Percentiles rank a stretch among this genome's conserved stretches.
Evolutionary conservation across 306 rosid species (phyloP).

Genomic region (Oxytropis ochrocephala): DNA sequence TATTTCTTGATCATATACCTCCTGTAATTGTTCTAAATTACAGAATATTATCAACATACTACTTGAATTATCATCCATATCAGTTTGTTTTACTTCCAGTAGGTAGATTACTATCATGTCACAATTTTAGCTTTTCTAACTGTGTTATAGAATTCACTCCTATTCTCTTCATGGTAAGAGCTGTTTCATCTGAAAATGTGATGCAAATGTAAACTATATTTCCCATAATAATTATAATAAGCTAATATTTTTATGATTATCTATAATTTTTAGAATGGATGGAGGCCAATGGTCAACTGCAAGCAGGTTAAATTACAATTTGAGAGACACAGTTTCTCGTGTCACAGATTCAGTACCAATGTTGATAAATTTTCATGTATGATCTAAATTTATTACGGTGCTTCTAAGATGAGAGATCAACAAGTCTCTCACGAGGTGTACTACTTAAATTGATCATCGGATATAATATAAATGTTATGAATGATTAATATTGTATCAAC

Average conservation of each 20-base stretch:
- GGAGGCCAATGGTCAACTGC: slow-evolving; percentile 82
- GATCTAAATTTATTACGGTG: not conserved
- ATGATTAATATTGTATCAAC: too few species aligned
- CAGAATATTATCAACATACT: too few species aligned
- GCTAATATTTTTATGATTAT: not conserved
- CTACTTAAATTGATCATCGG: too few species aligned
- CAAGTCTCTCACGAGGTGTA: too few species aligned
- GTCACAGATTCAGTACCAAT: slow-evolving; percentile 60
- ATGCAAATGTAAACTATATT: not conserved
- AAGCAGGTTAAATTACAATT: slow-evolving; percentile 61
- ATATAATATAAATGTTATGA: too few species aligned
- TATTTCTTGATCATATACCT: too few species aligned
- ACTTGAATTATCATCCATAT: too few species aligned
- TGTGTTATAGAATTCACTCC: not conserved
- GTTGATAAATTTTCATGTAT: not conserved
- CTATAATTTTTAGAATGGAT: slow-evolving; percentile 58
- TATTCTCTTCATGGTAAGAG: not conserved
- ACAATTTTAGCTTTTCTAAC: too few species aligned
- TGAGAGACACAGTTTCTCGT: slow-evolving; percentile 73
- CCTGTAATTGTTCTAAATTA: too few species aligned
- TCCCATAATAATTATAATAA: not conserved
- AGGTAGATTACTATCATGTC: too few species aligned
- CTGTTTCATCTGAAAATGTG: not conserved
- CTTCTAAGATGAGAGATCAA: too few species aligned
- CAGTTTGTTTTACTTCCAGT: too few species aligned